Percentiles rank a stretch among this genome's conserved stretches.
Evolutionary conservation across 768 basidiomycete species (phyloP).

Genomic region (Boletus huronensis): DNA sequence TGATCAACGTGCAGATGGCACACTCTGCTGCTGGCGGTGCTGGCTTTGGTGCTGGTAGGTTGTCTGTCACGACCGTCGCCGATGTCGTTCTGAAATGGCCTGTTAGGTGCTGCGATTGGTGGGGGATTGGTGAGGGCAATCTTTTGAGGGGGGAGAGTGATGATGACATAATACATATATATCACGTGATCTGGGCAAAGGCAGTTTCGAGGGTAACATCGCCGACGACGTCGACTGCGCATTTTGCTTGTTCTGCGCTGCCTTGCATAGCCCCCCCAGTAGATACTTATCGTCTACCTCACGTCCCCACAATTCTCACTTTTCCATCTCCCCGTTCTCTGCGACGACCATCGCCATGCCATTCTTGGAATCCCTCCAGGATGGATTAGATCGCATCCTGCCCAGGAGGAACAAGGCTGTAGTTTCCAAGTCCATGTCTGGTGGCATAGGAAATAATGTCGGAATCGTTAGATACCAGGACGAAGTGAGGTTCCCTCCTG

Average conservation of each 20-base stretch:
- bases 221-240: constrained; percentile 10
- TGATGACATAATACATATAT: constrained; percentile 18
- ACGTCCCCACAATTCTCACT: not conserved
- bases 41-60: constrained; percentile 72
- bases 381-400: constrained; percentile 31
- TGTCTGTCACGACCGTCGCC: not conserved
- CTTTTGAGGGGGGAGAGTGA: constrained; percentile 32
- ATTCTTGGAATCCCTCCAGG: constrained; percentile 28
- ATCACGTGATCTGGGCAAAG: constrained; percentile 20
- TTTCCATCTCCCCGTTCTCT: not conserved
- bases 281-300: constrained; percentile 6
- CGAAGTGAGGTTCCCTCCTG: constrained; percentile 52
- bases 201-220: not conserved
- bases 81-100: not conserved
- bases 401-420: constrained; percentile 16
- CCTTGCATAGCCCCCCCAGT: constrained; percentile 7
- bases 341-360: constrained; percentile 16
- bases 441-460: constrained; percentile 57
- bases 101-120: constrained; percentile 48
- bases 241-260: constrained; percentile 3
- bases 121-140: constrained; percentile 48
- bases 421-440: constrained; percentile 39
- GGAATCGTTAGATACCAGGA: constrained; percentile 64
- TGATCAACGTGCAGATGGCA: constrained; percentile 42
- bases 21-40: constrained; percentile 65